Percentiles rank a stretch among this genome's conserved stretches.
phyloP scores from a whole-genome alignment of 78 protist genomes.

The Chrysochromulina parva region DNA sequence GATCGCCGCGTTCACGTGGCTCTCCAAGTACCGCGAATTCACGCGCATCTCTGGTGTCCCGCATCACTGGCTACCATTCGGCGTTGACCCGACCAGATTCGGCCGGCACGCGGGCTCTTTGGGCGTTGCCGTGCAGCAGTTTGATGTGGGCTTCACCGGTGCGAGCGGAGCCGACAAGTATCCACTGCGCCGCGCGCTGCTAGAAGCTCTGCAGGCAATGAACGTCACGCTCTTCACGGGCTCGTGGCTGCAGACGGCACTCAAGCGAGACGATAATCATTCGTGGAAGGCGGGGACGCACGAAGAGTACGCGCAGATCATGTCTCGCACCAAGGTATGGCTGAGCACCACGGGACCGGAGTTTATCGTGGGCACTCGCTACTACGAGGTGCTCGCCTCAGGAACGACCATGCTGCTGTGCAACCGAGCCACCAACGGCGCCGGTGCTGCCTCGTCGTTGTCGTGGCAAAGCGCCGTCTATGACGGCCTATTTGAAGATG shows the following conservation, averaged over 20 bases:
- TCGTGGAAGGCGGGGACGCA: not conserved
- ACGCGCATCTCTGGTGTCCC: not conserved
- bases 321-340: not conserved
- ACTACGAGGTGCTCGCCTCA: not conserved
- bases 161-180: not conserved
- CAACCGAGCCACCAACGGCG: not conserved
- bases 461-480: not conserved
- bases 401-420: not conserved
- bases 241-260: not conserved
- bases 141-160: not conserved
- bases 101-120: not conserved
- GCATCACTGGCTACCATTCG: not conserved
- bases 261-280: not conserved
- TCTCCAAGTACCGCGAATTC: not conserved
- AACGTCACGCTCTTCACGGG: not conserved
- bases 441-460: no score
- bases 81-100: not conserved
- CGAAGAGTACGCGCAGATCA: not conserved
- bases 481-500: not conserved
- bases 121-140: not conserved
- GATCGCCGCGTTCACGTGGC: not conserved
- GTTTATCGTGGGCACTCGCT: not conserved
- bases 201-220: not conserved
- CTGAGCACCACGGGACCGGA: conserved; percentile 4
- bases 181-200: not conserved